Evolutionary conservation across 208 protist genomes (phyloP).

Genomic region (Naegleria lovaniensis): DNA sequence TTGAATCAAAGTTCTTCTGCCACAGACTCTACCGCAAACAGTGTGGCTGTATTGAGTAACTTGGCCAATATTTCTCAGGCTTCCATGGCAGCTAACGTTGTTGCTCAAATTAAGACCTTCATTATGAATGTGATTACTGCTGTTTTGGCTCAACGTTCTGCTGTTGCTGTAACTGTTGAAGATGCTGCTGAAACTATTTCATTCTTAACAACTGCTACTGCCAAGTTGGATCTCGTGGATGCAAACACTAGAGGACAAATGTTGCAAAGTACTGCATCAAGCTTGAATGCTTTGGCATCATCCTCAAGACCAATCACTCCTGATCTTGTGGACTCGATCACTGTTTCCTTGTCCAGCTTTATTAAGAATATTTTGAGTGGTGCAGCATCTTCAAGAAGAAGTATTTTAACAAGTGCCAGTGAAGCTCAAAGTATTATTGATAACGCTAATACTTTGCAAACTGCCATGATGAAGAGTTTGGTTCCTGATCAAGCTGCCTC

Average conservation of each 20-base stretch:
- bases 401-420: background rate
- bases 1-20: background rate
- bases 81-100: background rate
- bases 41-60: background rate
- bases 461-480: background rate
- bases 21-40: background rate
- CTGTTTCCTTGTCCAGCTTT: background rate
- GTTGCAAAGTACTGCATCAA: background rate
- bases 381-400: background rate
- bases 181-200: background rate
- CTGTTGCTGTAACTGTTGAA: background rate
- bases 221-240: background rate
- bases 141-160: background rate
- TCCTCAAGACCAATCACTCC: background rate
- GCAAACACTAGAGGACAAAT: background rate
- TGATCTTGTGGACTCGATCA: background rate
- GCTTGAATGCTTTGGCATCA: background rate
- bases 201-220: background rate
- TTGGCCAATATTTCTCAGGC: background rate
- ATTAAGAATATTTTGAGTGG: background rate
- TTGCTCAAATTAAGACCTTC: background rate
- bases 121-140: background rate
- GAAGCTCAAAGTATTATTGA: background rate
- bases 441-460: background rate
- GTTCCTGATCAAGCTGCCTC: background rate